Evolutionary conservation across 805 yeast genomes (phyloP), one percentile per base, ranked within the genome.

Genomic region (Candida insectalens): DNA sequence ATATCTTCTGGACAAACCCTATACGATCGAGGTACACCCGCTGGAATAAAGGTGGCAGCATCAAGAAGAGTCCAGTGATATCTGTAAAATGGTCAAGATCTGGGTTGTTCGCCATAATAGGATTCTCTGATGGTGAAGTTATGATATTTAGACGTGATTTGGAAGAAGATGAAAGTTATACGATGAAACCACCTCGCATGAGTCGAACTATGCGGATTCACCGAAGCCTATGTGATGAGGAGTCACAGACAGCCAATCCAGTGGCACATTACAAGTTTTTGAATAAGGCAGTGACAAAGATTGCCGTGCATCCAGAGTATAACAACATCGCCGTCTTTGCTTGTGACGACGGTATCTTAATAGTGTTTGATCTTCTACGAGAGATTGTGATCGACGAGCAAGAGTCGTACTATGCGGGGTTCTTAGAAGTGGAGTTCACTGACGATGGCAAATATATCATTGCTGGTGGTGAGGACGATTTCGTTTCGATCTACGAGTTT

Each of bases 321-420:
- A 41, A 52, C 6, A 59, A 60, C 22, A 30, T 70, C 5, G 34
- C 71, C 6, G 69, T 75, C 0, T 48, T 75, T n/a, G 71, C 80
- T 0, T 60, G 74, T 5, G 81, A 74, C 39, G 85, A 79, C 47
- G 92, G 87, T 3, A 69, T 67, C 39, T 56, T 77, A 18, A 57
- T 81, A 30, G 44, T 81, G 13, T 57, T 81, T 30, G 79, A 78
- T 47, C 49, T 77, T 3, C 45, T 47, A 17, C 50, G 47, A 5
- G 74, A 70, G 39, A 37, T 35, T 8, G 37, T 69, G 4, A 46
- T 71, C 1, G 88, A 78, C 43, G 58, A 77, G 1, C 52, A 73
- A 22, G 74, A 83, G 4, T 68, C 79, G 23, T 77, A 75, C 46
- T 82, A 75, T 49, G 83, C 79, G 23, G 84, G 85, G 0, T 55